phyloP scores from a whole-genome alignment of 192 early-diverging fungal genomes.

The Entomortierella beljakovae region DNA sequence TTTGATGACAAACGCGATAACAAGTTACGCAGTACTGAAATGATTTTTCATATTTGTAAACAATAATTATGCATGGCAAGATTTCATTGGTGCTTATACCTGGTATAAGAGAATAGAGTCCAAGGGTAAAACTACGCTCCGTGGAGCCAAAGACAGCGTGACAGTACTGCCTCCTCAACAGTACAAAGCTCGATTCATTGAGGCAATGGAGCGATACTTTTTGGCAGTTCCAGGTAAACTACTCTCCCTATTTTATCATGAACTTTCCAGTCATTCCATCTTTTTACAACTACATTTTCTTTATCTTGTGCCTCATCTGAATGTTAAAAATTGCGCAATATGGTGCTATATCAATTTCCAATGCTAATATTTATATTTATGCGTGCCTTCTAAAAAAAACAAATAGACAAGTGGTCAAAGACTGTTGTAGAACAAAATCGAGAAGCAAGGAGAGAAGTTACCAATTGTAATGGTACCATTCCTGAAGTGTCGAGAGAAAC shows the following conservation, averaged over 20 bases:
- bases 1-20: background rate
- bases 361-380: too few relatives aligned
- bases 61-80: constrained; percentile 43
- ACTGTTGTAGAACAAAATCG: constrained; percentile 30
- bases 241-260: background rate
- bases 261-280: background rate
- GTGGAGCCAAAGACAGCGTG: constrained; percentile 80
- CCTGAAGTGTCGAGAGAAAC: constrained; percentile 36
- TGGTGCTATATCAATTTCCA: background rate
- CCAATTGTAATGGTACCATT: background rate
- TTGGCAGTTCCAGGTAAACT: constrained; percentile 81
- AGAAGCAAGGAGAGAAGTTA: constrained; percentile 24
- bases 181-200: constrained; percentile 91
- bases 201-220: constrained; percentile 92
- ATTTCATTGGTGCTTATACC: constrained; percentile 96
- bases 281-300: background rate
- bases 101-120: constrained; percentile 98
- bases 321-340: constrained; percentile 1
- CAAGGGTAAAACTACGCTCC: constrained; percentile 72
- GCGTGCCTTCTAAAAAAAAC: too few relatives aligned
- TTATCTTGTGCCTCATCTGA: too few relatives aligned
- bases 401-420: constrained; percentile 53
- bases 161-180: constrained; percentile 95
- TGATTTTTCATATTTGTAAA: background rate
- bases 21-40: background rate